Evolutionary conservation across 148 eudicot genomes (phyloP).

Genomic region (Rheum nobile): DNA sequence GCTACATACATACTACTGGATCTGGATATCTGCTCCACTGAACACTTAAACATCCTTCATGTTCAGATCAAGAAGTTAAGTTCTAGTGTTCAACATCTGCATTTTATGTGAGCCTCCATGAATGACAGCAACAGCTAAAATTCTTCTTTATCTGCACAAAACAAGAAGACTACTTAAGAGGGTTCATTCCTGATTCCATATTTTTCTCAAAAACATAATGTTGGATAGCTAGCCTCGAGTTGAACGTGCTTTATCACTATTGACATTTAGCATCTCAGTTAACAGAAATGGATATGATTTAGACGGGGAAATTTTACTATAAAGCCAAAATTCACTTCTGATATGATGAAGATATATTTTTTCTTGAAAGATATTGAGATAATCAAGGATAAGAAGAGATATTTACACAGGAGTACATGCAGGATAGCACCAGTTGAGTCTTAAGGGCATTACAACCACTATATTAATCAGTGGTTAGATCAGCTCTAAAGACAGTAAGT

Average conservation of each 20-base stretch:
- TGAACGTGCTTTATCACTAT: background rate
- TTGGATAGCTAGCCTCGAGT: background rate
- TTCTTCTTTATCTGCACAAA: constrained; percentile 5
- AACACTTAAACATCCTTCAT: background rate
- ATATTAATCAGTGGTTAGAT: background rate
- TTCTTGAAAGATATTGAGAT: background rate
- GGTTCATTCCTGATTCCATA: background rate
- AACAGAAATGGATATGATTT: background rate
- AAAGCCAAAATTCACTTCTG: background rate
- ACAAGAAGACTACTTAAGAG: background rate
- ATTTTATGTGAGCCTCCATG: background rate
- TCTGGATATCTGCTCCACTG: background rate
- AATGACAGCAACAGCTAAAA: background rate
- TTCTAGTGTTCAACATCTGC: background rate
- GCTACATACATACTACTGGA: background rate
- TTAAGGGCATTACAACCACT: background rate
- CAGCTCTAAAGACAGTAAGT: background rate
- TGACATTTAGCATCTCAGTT: background rate
- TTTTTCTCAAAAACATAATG: background rate
- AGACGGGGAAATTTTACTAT: too few species aligned
- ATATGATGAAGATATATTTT: background rate
- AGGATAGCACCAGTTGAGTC: too few species aligned
- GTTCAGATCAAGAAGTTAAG: background rate
- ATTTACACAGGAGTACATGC: too few species aligned
- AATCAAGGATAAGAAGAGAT: background rate